Evolutionary conservation across 768 basidiomycete genomes (phyloP).

Genomic region (Suillus occidentalis): DNA sequence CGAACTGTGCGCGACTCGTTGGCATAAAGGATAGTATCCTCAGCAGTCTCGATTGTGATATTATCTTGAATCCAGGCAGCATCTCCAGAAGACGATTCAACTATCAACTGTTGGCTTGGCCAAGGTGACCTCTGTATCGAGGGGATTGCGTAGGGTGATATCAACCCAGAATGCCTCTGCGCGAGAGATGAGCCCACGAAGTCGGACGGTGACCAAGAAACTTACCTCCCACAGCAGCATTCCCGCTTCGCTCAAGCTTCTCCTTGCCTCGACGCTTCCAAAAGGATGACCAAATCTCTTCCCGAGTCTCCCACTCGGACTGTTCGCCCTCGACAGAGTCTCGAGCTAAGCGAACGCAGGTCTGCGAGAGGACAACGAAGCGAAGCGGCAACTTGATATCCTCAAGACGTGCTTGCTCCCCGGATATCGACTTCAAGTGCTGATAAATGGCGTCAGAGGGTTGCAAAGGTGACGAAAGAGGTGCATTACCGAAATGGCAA

Average conservation of each 20-base stretch:
- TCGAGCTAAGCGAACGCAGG: conserved; percentile 56
- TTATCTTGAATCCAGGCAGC: conserved; percentile 35
- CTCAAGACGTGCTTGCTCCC: conserved; percentile 38
- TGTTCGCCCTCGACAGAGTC: conserved; percentile 45
- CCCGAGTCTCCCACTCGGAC: conserved; percentile 60
- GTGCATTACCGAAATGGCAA: conserved; percentile 74
- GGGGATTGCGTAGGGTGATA: conserved; percentile 65
- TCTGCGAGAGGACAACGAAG: conserved; percentile 60
- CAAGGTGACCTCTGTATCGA: conserved; percentile 72
- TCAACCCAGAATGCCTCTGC: conserved; percentile 81
- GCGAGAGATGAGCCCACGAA: conserved; percentile 8
- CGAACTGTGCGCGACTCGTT: conserved; percentile 67
- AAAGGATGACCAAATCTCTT: conserved; percentile 64
- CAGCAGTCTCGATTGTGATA: conserved; percentile 58
- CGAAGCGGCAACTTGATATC: conserved; percentile 64
- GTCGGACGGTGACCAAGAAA: neutral
- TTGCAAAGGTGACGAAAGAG: neutral
- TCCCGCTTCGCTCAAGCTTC: conserved; percentile 52
- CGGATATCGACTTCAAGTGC: conserved; percentile 71
- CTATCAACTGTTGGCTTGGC: conserved; percentile 57
- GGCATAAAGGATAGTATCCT: conserved; percentile 60
- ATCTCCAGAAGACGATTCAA: conserved; percentile 40
- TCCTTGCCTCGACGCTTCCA: conserved; percentile 58
- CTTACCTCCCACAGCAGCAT: conserved; percentile 65
- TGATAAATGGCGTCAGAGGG: conserved; percentile 29